Percentiles rank a stretch among this genome's conserved stretches.
These are phyloP conservation scores for Fusarium proliferatum DNA, from an alignment of 2,329 filamentous ascomycete species.

Conservation along the genomic window DNA sequence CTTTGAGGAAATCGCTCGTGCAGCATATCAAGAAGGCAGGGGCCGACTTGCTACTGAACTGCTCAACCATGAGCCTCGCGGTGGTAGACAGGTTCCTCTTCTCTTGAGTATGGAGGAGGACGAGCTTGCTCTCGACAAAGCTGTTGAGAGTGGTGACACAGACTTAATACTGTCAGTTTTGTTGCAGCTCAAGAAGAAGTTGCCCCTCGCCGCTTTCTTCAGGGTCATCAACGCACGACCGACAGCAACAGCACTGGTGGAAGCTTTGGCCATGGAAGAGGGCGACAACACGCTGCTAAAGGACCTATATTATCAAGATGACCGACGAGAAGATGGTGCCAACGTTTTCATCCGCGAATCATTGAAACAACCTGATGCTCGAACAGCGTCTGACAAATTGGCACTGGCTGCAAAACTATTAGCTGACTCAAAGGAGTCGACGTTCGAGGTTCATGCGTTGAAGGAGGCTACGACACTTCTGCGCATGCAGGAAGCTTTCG, in stretches of 20 bases:
- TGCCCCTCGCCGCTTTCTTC: slow-evolving; percentile 92
- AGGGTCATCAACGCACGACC: slow-evolving; percentile 87
- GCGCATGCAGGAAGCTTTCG: slow-evolving; percentile 86
- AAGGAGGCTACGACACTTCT: slow-evolving; percentile 84
- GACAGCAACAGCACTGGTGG: slow-evolving; percentile 87
- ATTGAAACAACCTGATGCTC: slow-evolving; percentile 75
- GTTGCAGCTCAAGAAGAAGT: slow-evolving; percentile 86
- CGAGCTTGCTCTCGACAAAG: slow-evolving; percentile 93
- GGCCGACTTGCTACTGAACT: slow-evolving; percentile 89
- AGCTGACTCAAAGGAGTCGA: slow-evolving; percentile 82
- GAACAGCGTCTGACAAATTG: slow-evolving; percentile 84
- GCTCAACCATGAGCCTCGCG: slow-evolving; percentile 91
- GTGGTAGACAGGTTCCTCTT: slow-evolving; percentile 94
- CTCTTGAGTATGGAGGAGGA: slow-evolving; percentile 96
- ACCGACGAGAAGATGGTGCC: slow-evolving; percentile 87
- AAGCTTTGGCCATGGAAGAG: slow-evolving; percentile 78
- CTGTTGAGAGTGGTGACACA: slow-evolving; percentile 93
- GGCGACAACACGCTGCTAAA: slow-evolving; percentile 85
- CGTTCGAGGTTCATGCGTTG: slow-evolving; percentile 78
- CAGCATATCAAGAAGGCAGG: slow-evolving; percentile 94
- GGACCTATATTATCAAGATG: slow-evolving; percentile 97
- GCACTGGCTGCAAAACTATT: slow-evolving; percentile 87
- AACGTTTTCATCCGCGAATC: slow-evolving; percentile 89
- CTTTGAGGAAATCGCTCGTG: slow-evolving; percentile 91
- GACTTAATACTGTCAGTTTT: slow-evolving; percentile 93